Evolutionary conservation across 1,284 basidiomycete species (phyloP).

Genomic region (Rhizoctonia solani): DNA sequence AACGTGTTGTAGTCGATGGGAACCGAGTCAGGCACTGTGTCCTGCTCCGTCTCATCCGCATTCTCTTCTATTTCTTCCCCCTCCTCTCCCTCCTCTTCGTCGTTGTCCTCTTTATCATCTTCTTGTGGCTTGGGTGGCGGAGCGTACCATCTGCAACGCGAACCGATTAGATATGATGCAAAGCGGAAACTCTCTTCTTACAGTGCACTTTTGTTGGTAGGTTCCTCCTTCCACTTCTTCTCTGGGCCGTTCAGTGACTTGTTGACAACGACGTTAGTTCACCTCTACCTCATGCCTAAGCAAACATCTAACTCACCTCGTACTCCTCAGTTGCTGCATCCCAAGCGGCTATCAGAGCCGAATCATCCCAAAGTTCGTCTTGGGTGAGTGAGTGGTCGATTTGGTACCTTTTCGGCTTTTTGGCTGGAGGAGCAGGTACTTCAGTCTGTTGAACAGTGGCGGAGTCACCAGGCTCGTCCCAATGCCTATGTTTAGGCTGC

Average conservation of each 20-base stretch:
- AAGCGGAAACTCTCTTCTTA: conserved; percentile 47
- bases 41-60: conserved; percentile 38
- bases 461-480: conserved; percentile 52
- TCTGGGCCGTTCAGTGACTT: conserved; percentile 68
- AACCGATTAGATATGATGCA: not conserved
- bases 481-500: conserved; percentile 45
- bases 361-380: conserved; percentile 81
- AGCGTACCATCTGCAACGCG: conserved; percentile 25
- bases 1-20: conserved; percentile 71
- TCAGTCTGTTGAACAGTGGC: conserved; percentile 46
- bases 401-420: conserved; percentile 49
- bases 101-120: conserved; percentile 20
- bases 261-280: conserved; percentile 23
- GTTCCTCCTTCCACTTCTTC: conserved; percentile 70
- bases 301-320: conserved; percentile 52
- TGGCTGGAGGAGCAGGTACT: conserved; percentile 39
- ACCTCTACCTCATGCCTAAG: not conserved
- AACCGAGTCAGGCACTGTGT: conserved; percentile 52
- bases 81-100: conserved; percentile 25
- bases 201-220: conserved; percentile 70
- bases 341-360: conserved; percentile 78
- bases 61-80: conserved; percentile 38
- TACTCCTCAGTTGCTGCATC: conserved; percentile 79
- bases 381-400: conserved; percentile 64
- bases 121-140: conserved; percentile 11